These are phyloP conservation scores for Sphagnum tenellum DNA, from an alignment of 225 moss, liverwort and hornwort genomes.

Conservation along the genomic window DNA sequence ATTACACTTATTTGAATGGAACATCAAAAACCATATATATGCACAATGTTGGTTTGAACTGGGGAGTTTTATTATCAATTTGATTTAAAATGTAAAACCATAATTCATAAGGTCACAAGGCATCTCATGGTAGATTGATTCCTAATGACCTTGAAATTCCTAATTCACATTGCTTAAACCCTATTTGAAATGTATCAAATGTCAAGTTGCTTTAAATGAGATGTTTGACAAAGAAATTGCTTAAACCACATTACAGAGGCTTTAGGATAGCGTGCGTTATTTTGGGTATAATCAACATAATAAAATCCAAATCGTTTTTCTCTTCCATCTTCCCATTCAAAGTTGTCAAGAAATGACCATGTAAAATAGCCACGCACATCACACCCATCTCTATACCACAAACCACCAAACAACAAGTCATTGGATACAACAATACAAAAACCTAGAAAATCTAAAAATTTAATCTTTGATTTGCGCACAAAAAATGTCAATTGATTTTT, in stretches of 20 bases:
- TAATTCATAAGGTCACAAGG: too few relatives aligned
- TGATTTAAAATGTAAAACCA: too few relatives aligned
- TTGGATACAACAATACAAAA: neutral
- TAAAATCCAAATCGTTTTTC: slow-evolving; percentile 16
- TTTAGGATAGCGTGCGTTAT: slow-evolving; percentile 15
- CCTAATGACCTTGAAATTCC: too few relatives aligned
- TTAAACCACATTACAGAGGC: slow-evolving; percentile 16
- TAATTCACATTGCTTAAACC: too few relatives aligned
- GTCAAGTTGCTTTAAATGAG: neutral
- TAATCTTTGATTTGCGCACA: neutral
- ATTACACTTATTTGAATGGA: too few relatives aligned
- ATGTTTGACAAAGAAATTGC: slow-evolving; percentile 6
- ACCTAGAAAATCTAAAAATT: neutral
- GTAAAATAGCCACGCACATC: slow-evolving; percentile 18
- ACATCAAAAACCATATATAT: too few relatives aligned
- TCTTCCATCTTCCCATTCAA: slow-evolving; percentile 17
- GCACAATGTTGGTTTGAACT: too few relatives aligned
- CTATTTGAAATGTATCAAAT: too few relatives aligned
- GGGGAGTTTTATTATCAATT: too few relatives aligned
- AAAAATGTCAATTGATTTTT: neutral
- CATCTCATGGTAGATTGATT: too few relatives aligned
- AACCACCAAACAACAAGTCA: too few relatives aligned
- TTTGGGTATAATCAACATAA: slow-evolving; percentile 13
- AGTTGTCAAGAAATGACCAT: slow-evolving; percentile 24
- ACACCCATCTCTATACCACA: slow-evolving; percentile 9